A percentile compares a stretch with the other conserved stretches of the same genome.
Conservation (phyloP, 257 asterid genomes). For the Linderniella brevidens region DNA sequence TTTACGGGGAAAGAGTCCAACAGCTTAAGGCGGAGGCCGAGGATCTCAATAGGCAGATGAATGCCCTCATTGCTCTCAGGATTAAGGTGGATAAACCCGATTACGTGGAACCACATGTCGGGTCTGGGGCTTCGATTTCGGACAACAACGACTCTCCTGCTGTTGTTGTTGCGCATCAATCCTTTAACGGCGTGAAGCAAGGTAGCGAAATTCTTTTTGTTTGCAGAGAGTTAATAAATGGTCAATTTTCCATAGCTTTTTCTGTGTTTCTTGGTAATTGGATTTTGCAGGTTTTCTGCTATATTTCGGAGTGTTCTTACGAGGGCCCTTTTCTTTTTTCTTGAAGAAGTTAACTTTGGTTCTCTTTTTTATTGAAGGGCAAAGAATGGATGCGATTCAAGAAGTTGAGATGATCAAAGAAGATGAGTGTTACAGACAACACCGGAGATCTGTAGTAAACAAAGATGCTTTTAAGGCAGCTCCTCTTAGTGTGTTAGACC, state of each 20-base stretch:
- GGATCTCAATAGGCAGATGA: conserved; percentile 61
- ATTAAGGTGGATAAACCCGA: conserved; percentile 35
- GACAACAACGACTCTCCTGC: conserved; percentile 15
- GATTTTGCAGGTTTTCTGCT: not conserved
- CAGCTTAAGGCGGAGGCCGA: conserved; percentile 39
- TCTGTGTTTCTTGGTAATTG: not conserved
- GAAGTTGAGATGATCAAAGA: conserved; percentile 51
- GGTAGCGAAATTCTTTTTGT: conserved; percentile 16
- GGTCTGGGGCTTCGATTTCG: not conserved
- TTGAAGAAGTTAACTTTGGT: too few relatives aligned
- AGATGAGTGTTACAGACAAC: conserved; percentile 10
- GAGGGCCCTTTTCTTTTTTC: too few relatives aligned
- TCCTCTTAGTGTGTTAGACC: conserved; percentile 42
- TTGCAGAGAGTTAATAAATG: too few relatives aligned
- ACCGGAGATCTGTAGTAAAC: conserved; percentile 1
- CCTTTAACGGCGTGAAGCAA: conserved; percentile 20
- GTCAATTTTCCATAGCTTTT: not conserved
- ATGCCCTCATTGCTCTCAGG: conserved; percentile 69
- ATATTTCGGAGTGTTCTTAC: too few relatives aligned
- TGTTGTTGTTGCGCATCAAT: conserved; percentile 16
- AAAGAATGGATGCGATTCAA: conserved; percentile 32
- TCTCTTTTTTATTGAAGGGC: conserved; percentile 6
- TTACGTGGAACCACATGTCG: conserved; percentile 6
- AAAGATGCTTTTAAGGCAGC: conserved; percentile 23
- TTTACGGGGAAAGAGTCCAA: conserved; percentile 33